Evolutionary conservation across 129 eudicot species (phyloP), one percentile per base, ranked within the genome.

Genomic region (Artemisia annua): DNA sequence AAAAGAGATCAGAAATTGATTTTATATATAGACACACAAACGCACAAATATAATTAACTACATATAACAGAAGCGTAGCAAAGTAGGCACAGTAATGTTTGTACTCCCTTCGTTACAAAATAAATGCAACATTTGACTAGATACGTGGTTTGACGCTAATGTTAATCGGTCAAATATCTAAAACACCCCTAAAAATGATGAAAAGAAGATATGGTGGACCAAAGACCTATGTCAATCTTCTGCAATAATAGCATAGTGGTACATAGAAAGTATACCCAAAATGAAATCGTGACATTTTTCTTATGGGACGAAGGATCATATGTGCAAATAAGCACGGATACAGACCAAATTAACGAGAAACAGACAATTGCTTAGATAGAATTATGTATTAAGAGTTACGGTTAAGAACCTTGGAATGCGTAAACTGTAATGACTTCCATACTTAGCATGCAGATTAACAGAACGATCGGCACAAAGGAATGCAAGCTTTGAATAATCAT

Each of bases 381-480:
- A 63, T 32, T 26, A 19, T 46, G 22, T 11, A 32, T 24, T 26
- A 12, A 43, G 53, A 39, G 61, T 17, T 44, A 64, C 65, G 15
- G 28, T 71, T 71, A 71, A 28, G 63, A 32, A 90, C 98, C 98
- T 90, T 60, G 98, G 98, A 66, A 90, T 93, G 56, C 97, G 85
- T 69, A 93, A 54, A 76, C 92, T 93, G 84, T 93, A 85, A 76
- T 93, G 97, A 71, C 92, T 89, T 80, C 98, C 98, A 74, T 89
- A 90, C 75, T 93, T 93, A 24, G 98, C 98, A 93, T 93, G 98
- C 70, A 93, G 83, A 69, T 81, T 65, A 35, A 93, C 89, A 67
- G 98, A 93, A 44, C 98, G 96, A 79, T 93, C 98, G 69, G 98
- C 89, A 76, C 98, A 90, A 26, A 93, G 88, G 69, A 93, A 93